Percentiles rank a stretch among this genome's conserved stretches.
These are phyloP conservation scores for Dothideomycetidae sp. DNA, from an alignment of 2,329 filamentous ascomycete genomes.

Conservation along the genomic window DNA sequence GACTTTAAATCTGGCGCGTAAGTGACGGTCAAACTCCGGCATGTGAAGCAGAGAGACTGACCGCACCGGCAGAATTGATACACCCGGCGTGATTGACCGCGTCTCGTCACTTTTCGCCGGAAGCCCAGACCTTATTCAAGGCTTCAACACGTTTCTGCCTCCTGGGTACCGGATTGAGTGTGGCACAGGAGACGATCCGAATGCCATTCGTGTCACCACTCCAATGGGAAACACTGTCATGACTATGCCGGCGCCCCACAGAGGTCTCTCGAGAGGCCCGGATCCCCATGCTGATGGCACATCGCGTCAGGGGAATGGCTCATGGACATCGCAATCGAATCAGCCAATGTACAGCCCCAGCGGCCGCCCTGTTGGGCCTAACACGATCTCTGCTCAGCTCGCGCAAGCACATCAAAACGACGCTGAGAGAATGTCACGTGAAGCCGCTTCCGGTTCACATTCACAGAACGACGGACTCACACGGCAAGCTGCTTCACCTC, in stretches of 20 bases:
- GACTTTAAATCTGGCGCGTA: slow-evolving; percentile 97
- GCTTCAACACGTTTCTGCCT: slow-evolving; percentile 89
- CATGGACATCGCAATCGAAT: slow-evolving; percentile 28
- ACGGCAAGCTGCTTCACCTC: slow-evolving; percentile 22
- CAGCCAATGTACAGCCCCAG: slow-evolving; percentile 29
- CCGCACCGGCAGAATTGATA: slow-evolving; percentile 57
- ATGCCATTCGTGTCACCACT: slow-evolving; percentile 90
- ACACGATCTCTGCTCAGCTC: slow-evolving; percentile 22
- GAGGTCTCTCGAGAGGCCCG: slow-evolving; percentile 32
- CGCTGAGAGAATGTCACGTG: slow-evolving; percentile 1
- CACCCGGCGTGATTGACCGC: slow-evolving; percentile 89
- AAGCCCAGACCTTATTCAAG: slow-evolving; percentile 73
- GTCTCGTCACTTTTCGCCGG: slow-evolving; percentile 93
- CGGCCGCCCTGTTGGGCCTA: slow-evolving; percentile 28
- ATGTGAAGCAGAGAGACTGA: slow-evolving; percentile 11
- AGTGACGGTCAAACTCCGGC: slow-evolving; percentile 25
- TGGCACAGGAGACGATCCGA: slow-evolving; percentile 82
- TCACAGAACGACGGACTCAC: background rate
- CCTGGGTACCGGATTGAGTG: slow-evolving; percentile 95
- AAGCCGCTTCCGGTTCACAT: slow-evolving; percentile 26
- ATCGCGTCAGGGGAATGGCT: slow-evolving; percentile 18
- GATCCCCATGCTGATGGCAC: slow-evolving; percentile 4
- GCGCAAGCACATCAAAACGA: slow-evolving; percentile 18
- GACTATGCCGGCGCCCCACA: slow-evolving; percentile 50
- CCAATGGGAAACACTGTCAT: slow-evolving; percentile 95